Base-by-base conservation (phyloP, 225 moss, liverwort and hornwort species). In the Neckera pumila region DNA sequence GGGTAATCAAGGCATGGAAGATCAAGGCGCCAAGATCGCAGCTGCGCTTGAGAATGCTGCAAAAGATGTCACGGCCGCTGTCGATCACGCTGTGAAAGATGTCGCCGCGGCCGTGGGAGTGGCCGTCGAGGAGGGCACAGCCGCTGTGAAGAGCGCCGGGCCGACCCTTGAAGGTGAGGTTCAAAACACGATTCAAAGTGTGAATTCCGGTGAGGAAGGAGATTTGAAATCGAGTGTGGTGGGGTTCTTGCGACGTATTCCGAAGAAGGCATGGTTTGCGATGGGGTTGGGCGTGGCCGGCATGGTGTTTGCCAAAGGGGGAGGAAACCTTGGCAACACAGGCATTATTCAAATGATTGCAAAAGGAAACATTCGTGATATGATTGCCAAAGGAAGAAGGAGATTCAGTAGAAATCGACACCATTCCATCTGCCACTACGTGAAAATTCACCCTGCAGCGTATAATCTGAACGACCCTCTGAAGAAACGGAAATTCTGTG, bases 201-300 rank as follows among this genome's bases (percentile, higher is more conserved):
- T 80, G 33, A 57, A 82, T 84, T 64, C 40, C 5, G 86, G 89
- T n/a, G 59, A 73, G 51, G 83, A 92, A 79, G 82, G 83, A 53
- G 71, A 54, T 60, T 70, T 85, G 38, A 85, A 87, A 27, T 28
- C 69, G 57, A 82, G 54, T n/a, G 38, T 85, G 4, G 65, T 78
- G 60, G 89, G 45, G 15, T 86, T 88, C 51, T 90, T 92, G 60
- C 82, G 86, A 79, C 73, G 86, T 43, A 38, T 91, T 85, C 91
- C 91, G 17, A 89, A 38, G 43, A 89, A 89, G 79, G 51, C 62
- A 70, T 92, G 91, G 92, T 80, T 91, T 59, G 13, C 89, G 45
- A 86, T 91, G 80, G 92, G 86, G 28, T 86, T 93, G 71, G 76
- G 88, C 28, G 57, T 93, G 61, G 88, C 74, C 9, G 86, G 89